These are phyloP conservation scores for Tolypocladium paradoxum DNA, from an alignment of 2,329 filamentous ascomycete species.

Conservation along the genomic window DNA sequence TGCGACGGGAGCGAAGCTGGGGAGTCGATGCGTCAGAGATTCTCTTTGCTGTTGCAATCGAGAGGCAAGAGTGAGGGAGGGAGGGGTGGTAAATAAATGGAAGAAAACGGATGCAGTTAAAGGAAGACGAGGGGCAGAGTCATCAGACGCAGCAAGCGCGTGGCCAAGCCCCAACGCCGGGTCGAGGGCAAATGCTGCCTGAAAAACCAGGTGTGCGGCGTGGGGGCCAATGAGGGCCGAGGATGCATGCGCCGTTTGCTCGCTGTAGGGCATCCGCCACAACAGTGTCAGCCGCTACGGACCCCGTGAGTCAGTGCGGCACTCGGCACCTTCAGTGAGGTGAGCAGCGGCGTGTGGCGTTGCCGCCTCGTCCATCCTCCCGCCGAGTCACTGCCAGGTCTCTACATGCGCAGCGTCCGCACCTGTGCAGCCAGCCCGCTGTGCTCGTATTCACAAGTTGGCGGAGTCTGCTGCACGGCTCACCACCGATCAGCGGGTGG, in stretches of 20 bases:
- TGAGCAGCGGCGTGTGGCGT: too few species aligned
- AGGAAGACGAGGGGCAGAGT: constrained; percentile 1
- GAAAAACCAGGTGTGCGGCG: constrained; percentile 1
- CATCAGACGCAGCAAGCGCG: neutral
- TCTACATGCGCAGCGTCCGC: too few species aligned
- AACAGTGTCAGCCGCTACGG: too few species aligned
- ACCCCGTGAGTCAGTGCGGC: too few species aligned
- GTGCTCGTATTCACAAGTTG: too few species aligned
- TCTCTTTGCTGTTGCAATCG: neutral
- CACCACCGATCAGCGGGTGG: neutral
- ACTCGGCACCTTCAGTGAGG: too few species aligned
- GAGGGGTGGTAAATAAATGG: neutral
- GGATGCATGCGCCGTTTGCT: neutral
- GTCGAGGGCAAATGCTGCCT: constrained; percentile 1
- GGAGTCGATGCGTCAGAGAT: neutral
- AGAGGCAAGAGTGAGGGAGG: neutral
- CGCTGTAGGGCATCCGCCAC: neutral
- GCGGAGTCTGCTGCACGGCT: too few species aligned
- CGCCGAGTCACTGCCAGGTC: too few species aligned
- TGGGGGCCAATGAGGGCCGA: neutral
- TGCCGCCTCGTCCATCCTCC: too few species aligned
- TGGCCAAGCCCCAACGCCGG: neutral
- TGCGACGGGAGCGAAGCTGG: neutral
- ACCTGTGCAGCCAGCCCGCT: too few species aligned
- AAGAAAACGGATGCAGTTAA: constrained; percentile 3